Evolutionary conservation across 805 yeast species (phyloP).

Genomic region (Candida nanaspora): DNA sequence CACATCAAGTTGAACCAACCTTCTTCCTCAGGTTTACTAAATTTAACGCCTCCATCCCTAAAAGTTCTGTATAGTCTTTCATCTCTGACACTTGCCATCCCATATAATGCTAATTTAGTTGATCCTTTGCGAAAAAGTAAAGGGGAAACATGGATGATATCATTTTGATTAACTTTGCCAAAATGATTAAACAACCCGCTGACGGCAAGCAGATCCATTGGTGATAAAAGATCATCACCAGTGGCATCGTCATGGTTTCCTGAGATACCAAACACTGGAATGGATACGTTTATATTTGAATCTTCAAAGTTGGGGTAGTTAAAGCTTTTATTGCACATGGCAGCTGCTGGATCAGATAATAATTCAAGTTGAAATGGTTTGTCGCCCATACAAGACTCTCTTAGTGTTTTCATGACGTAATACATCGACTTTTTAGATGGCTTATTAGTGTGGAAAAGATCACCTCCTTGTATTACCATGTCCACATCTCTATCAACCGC

Average conservation of each 20-base stretch:
- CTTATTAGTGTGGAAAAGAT: constrained; percentile 82
- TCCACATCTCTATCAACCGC: constrained; percentile 72
- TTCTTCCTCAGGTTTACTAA: constrained; percentile 60
- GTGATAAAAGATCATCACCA: constrained; percentile 74
- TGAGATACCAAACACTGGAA: constrained; percentile 87
- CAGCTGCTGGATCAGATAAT: constrained; percentile 67
- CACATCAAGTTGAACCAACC: constrained; percentile 82
- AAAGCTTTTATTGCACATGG: constrained; percentile 53
- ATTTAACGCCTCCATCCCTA: constrained; percentile 71
- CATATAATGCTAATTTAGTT: constrained; percentile 81
- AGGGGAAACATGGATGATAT: constrained; percentile 68
- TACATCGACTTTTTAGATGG: constrained; percentile 83
- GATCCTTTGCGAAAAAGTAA: constrained; percentile 74
- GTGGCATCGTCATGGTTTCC: constrained; percentile 98
- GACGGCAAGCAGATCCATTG: constrained; percentile 77
- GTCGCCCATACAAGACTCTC: constrained; percentile 75
- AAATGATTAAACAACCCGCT: constrained; percentile 84
- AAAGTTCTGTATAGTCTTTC: constrained; percentile 81
- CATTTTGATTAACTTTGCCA: constrained; percentile 74
- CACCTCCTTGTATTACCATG: constrained; percentile 89
- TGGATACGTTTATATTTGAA: constrained; percentile 78
- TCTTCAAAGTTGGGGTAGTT: constrained; percentile 82
- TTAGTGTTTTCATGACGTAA: constrained; percentile 67
- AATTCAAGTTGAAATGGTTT: constrained; percentile 81
- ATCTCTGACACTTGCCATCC: constrained; percentile 82